Evolutionary conservation across 2,329 filamentous ascomycete species (phyloP).

Genomic region (Pseudogymnoascus sp.): DNA sequence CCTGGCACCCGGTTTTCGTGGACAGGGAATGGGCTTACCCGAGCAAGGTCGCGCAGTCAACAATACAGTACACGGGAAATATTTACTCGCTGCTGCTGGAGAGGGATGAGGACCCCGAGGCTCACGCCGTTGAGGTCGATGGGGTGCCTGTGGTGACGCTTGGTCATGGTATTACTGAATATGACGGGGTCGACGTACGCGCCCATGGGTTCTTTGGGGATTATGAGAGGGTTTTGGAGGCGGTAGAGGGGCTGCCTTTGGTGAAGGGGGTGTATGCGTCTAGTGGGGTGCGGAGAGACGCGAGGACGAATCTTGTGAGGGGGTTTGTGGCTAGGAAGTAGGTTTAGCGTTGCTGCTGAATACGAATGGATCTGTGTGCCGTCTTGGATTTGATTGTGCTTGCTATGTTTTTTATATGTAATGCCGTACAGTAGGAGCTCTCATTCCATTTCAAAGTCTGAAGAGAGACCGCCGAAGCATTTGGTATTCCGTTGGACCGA

Average conservation of each 20-base stretch:
- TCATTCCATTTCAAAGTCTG: no score
- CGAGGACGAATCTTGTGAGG: background rate
- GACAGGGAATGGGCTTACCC: conserved; percentile 41
- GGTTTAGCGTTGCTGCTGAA: background rate
- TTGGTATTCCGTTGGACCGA: background rate
- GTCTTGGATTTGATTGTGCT: no score
- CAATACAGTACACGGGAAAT: conserved; percentile 38
- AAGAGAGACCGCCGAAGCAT: background rate
- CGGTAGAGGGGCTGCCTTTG: background rate
- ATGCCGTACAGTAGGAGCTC: no score
- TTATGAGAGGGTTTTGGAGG: conserved; percentile 27
- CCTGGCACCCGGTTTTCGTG: conserved; percentile 48
- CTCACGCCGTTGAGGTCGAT: conserved; percentile 39
- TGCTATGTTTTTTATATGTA: no score
- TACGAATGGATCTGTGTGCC: no score
- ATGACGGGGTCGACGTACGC: conserved; percentile 33
- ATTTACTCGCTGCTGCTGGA: conserved; percentile 51
- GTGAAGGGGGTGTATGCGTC: background rate
- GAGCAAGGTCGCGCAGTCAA: conserved; percentile 26
- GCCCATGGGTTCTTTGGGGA: conserved; percentile 48
- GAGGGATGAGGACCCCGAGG: conserved; percentile 32
- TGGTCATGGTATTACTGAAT: conserved; percentile 38
- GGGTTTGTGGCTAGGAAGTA: background rate
- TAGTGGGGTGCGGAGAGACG: background rate
- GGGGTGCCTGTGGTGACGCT: conserved; percentile 39